Base-by-base conservation (phyloP, 2,329 filamentous ascomycete species). In the Ophiostoma quercus region DNA sequence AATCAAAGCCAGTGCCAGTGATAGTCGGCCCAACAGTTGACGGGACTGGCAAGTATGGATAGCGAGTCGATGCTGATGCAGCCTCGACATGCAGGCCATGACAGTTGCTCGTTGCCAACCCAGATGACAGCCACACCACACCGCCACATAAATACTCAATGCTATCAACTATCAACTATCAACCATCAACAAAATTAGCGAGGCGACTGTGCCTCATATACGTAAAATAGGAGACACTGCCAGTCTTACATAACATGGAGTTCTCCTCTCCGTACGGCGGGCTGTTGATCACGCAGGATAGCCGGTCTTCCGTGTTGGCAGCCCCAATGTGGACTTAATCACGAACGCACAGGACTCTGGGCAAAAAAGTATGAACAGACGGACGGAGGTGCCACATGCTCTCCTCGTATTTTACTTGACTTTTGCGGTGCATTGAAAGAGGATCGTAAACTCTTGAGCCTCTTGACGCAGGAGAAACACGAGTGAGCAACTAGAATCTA, bases 201-300 rank as follows among this genome's bases (percentile, higher is more conserved):
- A 19, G 16, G 43, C 19, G 43, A 47, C 43, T 47, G 19, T 47
- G 16, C 43, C 43, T 47, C 43, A 47, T 47, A 47, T 47, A 47
- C 43, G 43, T n/a, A n/a, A 47, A 47, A 47, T 47, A 47, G 43
- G 43, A n/a, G 51, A 14, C 51, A 57, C n/a, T 25, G 47, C 9
- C 51, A 57, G 16, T 16, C 43, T 14, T 47, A n/a, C 16, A 16
- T 19, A n/a, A 3, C 19, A n/a, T 22, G 25, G 51, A 9, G n/a
- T n/a, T 14, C 4, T 9, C 43, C 4, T 9, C 16, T 47, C 16
- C 19, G 19, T n/a, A 8, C 43, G 16, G 6, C n/a, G 8, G 51
- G 51, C 51, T 57, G 51, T 9, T 29, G 51, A 57, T 57, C 51
- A 57, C 11, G 51, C 51, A 25, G 51, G 51, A 57, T 57, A 57